Evolutionary conservation across 2,329 filamentous ascomycete species (phyloP), one percentile per base, ranked within the genome.

Genomic region (Colletotrichum paranaense): DNA sequence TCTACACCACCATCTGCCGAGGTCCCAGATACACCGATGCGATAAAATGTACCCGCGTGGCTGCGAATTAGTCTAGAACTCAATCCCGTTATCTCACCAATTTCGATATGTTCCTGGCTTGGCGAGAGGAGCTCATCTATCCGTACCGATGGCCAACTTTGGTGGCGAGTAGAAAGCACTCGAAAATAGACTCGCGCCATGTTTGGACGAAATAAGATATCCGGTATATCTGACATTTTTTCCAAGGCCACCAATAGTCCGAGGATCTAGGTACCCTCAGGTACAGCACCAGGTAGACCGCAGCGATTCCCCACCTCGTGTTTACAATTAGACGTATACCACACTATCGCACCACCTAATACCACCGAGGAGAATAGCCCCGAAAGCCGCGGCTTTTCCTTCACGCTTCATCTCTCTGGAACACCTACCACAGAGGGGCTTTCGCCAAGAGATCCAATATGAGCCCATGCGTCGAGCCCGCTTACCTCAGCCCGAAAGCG

Each of bases 171-270:
- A 65, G 35, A 55, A 30, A 58, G 26, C 16, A 8, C 6, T 19
- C 53, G 42, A 7, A 26, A 42, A 46, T 42, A 67, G 65, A 30
- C 56, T 62, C 26, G 9, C 12, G 19, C n/a, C 11, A n/a, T 19
- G 22, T 67, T 67, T 46, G 46, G 46, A 71, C 12, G 68, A 19
- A 67, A 52, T n/a, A 57, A 56, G n/a, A 62, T 56, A 30, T 35
- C 42, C 32, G 24, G 46, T 55, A 16, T 53, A 46, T 70, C 62
- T 59, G 22, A 60, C 42, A 30, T 30, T 11, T 5, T 11, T 11
- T 49, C 19, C 19, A 6, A 56, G 14, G 24, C 24, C 42, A 52
- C 16, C 35, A 22, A 30, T 5, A 14, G 12, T 46, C 19, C 24
- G 11, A 46, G 30, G 38, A 38, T 63, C 38, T 63, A 32, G 38